Conservation (phyloP, 2,329 filamentous ascomycete genomes). For the Coniochaeta sp. region DNA sequence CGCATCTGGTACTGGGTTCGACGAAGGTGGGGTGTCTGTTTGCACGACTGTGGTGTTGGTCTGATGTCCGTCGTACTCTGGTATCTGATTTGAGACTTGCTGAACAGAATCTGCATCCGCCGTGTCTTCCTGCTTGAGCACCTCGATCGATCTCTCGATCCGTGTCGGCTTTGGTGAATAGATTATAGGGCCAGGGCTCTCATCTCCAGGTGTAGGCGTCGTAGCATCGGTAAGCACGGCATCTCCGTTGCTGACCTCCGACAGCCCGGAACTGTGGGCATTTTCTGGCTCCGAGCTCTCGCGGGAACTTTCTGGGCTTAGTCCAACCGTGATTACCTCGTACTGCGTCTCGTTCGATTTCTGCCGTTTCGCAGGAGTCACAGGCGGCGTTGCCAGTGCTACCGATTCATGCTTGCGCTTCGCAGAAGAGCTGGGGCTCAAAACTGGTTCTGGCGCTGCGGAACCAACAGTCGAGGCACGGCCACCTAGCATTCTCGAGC, state of each 20-base stretch:
- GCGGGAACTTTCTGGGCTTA: conserved; percentile 23
- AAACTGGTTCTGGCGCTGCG: conserved; percentile 13
- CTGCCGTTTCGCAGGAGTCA: conserved; percentile 45
- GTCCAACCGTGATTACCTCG: conserved; percentile 19
- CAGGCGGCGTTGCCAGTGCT: conserved; percentile 42
- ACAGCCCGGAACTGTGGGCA: conserved; percentile 19
- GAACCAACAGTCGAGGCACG: conserved; percentile 27
- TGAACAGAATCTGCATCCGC: conserved; percentile 10
- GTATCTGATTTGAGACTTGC: conserved; percentile 7
- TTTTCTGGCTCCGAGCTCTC: conserved; percentile 27
- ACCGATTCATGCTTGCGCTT: conserved; percentile 36
- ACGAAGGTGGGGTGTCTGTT: background rate
- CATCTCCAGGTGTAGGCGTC: conserved; percentile 36
- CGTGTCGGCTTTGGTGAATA: conserved; percentile 26
- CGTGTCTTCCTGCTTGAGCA: conserved; percentile 24
- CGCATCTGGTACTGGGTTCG: background rate
- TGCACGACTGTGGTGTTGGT: background rate
- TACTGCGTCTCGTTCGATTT: conserved; percentile 24
- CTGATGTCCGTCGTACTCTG: background rate
- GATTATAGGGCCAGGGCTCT: conserved; percentile 30
- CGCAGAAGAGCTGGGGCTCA: conserved; percentile 10
- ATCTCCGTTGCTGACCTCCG: conserved; percentile 22
- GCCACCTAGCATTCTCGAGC: conserved; percentile 21
- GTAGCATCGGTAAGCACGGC: conserved; percentile 35
- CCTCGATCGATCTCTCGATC: conserved; percentile 16